Conservation (phyloP, 139 green algal genomes). For the Ettlia oleoabundans region DNA sequence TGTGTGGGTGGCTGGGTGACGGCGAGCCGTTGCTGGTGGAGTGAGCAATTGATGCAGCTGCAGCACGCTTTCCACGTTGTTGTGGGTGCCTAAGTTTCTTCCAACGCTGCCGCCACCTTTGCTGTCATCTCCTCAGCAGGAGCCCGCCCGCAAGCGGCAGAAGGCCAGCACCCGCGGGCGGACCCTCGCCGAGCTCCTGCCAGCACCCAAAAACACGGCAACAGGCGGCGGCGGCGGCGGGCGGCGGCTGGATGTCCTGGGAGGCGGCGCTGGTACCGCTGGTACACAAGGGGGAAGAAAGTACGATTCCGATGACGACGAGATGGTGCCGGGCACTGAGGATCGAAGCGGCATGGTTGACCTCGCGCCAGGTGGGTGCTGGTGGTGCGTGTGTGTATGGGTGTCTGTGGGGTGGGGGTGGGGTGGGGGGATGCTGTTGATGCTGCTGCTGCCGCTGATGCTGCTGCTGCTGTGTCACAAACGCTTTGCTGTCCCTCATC, state of each 20-base stretch:
- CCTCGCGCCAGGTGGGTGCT: background rate
- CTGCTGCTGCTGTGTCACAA: too few relatives aligned
- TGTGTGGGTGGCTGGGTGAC: too few relatives aligned
- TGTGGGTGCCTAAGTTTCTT: too few relatives aligned
- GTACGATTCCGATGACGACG: conserved; percentile 37
- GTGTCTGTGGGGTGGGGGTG: background rate
- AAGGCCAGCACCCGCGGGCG: conserved; percentile 27
- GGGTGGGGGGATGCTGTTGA: too few relatives aligned
- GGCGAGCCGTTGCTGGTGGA: too few relatives aligned
- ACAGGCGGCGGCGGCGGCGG: background rate
- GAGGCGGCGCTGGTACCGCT: background rate
- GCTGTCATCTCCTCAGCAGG: too few relatives aligned
- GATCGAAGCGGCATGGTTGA: conserved; percentile 14
- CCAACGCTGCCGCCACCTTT: too few relatives aligned
- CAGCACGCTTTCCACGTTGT: too few relatives aligned
- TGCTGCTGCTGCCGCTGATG: too few relatives aligned
- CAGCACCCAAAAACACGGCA: conserved; percentile 60
- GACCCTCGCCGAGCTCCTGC: conserved; percentile 59
- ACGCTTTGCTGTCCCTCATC: too few relatives aligned
- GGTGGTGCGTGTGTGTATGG: background rate
- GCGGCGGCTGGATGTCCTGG: conserved; percentile 13
- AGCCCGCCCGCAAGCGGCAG: conserved; percentile 19
- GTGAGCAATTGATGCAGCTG: too few relatives aligned
- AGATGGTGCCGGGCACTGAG: conserved; percentile 23
- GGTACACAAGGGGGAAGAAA: background rate